Evolutionary conservation across 116 monocot genomes (phyloP).

Genomic region (Dioscorea cayenensis): DNA sequence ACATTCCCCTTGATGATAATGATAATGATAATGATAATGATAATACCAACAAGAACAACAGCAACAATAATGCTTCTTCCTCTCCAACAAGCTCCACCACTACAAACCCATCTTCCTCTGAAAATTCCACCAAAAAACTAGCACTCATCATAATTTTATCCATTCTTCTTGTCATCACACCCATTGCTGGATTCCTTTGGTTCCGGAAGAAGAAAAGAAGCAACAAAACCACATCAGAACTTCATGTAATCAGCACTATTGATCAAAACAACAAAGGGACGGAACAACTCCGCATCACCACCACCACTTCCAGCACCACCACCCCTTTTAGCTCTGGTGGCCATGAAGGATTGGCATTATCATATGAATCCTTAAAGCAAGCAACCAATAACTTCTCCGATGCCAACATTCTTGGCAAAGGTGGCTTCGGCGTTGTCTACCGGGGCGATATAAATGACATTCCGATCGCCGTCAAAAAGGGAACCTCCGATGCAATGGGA

Average conservation of each 20-base stretch:
- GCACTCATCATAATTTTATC: no score
- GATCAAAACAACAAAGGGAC: background rate
- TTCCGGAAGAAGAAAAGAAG: no score
- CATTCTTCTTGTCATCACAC: no score
- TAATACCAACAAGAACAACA: no score
- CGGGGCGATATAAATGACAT: slow-evolving; percentile 52
- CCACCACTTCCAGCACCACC: background rate
- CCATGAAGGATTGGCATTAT: background rate
- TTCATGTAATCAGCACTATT: background rate
- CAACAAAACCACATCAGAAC: no score
- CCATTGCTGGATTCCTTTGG: no score
- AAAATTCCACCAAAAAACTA: no score
- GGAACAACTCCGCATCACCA: background rate
- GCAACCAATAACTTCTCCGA: slow-evolving; percentile 67
- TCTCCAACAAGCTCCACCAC: no score
- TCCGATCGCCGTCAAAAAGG: slow-evolving; percentile 56
- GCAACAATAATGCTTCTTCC: no score
- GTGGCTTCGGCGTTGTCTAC: slow-evolving; percentile 79
- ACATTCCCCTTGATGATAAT: background rate
- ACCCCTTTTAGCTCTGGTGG: background rate
- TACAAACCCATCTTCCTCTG: no score
- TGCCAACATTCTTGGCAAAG: slow-evolving; percentile 50
- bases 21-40: background rate
- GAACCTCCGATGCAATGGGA: slow-evolving; percentile 28
- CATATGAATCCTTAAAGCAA: slow-evolving; percentile 28